These are phyloP conservation scores for Apiospora rasikravindrae DNA, from an alignment of 2,329 filamentous ascomycete genomes.

Conservation along the genomic window DNA sequence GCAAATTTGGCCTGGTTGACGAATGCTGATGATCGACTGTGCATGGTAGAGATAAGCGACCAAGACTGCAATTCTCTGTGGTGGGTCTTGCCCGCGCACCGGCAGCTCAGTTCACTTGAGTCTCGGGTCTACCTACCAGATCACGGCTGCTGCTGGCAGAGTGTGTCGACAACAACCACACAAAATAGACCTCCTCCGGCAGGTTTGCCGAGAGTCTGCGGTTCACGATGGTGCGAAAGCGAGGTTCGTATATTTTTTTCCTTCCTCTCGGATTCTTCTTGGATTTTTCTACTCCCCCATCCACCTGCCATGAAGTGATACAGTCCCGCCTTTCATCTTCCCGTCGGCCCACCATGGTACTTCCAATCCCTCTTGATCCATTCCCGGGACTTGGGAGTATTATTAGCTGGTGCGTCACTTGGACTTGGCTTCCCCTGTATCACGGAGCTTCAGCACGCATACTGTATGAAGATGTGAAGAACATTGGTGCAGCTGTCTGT, in stretches of 20 bases:
- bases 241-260: constrained; percentile 50
- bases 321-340: constrained; percentile 15
- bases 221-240: constrained; percentile 57
- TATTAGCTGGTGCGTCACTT: constrained; percentile 17
- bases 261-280: constrained; percentile 27
- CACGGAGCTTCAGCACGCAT: background rate
- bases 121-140: background rate
- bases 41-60: constrained; percentile 16
- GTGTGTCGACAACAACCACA: constrained; percentile 4
- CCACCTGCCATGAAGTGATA: constrained; percentile 23
- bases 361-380: constrained; percentile 4
- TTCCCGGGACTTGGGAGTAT: constrained; percentile 2
- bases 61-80: constrained; percentile 2
- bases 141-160: background rate
- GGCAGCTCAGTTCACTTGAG: background rate
- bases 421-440: constrained; percentile 9
- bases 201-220: background rate
- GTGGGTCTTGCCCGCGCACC: constrained; percentile 2
- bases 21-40: constrained; percentile 13
- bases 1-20: background rate
- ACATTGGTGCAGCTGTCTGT: background rate
- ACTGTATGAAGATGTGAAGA: constrained; percentile 1
- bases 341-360: constrained; percentile 7
- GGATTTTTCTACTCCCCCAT: constrained; percentile 19
- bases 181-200: background rate